A percentile compares a stretch with the other conserved stretches of the same genome.
These are phyloP conservation scores for Boletus sensibilis DNA, from an alignment of 768 basidiomycete genomes.

Conservation along the genomic window DNA sequence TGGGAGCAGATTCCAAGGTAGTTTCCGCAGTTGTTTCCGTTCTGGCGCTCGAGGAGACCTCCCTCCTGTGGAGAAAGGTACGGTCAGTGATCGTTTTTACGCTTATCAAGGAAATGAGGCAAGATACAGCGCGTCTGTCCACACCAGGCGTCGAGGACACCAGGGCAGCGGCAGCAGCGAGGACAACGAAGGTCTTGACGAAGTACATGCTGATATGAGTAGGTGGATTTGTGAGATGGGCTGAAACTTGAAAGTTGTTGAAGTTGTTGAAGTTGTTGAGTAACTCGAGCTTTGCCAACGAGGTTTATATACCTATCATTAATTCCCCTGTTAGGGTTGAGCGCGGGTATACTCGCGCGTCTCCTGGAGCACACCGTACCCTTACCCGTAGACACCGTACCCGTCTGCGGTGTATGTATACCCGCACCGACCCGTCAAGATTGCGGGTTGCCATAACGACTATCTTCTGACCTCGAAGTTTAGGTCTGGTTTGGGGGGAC, in stretches of 20 bases:
- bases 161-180: neutral
- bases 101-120: neutral
- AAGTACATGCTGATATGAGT: neutral
- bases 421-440: too few species aligned
- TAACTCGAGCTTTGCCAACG: neutral
- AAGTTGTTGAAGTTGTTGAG: neutral
- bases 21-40: neutral
- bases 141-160: neutral
- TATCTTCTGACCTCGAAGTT: too few species aligned
- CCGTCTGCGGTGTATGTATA: too few species aligned
- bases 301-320: neutral
- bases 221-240: neutral
- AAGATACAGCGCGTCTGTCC: neutral
- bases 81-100: neutral
- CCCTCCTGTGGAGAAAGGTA: neutral
- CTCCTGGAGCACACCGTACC: too few species aligned
- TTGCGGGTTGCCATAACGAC: too few species aligned
- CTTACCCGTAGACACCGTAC: too few species aligned
- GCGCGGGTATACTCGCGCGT: too few species aligned
- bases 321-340: neutral
- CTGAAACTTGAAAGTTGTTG: neutral
- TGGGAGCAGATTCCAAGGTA: neutral
- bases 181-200: neutral
- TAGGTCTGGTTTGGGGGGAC: too few species aligned
- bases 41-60: neutral